Evolutionary conservation across 2,329 filamentous ascomycete genomes (phyloP).

Genomic region (Biscogniauxia marginata): DNA sequence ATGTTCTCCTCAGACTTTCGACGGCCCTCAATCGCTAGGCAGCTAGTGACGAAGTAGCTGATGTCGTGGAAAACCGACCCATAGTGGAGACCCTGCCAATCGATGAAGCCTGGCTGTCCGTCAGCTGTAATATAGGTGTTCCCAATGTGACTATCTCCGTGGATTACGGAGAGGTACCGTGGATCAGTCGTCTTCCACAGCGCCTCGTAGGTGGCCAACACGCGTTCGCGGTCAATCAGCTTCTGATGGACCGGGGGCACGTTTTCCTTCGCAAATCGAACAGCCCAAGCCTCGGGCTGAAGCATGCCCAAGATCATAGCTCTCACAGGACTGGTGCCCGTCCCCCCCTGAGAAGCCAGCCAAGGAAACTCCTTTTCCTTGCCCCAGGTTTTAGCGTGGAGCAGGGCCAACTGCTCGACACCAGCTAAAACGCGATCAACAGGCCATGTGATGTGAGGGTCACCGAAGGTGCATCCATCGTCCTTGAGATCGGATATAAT

Average conservation of each 20-base stretch:
- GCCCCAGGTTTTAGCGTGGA: no score
- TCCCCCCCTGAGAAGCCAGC: constrained; percentile 25
- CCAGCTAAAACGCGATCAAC: constrained; percentile 14
- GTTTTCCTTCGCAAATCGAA: no score
- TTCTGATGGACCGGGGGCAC: no score
- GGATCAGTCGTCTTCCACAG: constrained; percentile 26
- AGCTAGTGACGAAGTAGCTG: constrained; percentile 29
- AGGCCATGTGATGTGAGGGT: constrained; percentile 9
- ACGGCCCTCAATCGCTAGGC: constrained; percentile 30
- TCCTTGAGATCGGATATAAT: constrained; percentile 12
- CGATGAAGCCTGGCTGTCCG: constrained; percentile 28
- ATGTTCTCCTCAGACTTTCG: constrained; percentile 29
- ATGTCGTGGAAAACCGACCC: constrained; percentile 34
- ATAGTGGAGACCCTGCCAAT: constrained; percentile 32
- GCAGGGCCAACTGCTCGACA: constrained; percentile 30
- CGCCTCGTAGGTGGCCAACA: no score
- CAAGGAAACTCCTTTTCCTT: constrained; percentile 15
- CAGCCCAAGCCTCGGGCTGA: no score
- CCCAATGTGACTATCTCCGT: constrained; percentile 32
- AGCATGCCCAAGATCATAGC: constrained; percentile 10
- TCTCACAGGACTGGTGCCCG: no score
- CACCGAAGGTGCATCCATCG: constrained; percentile 9
- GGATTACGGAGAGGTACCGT: constrained; percentile 27
- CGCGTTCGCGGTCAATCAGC: no score
- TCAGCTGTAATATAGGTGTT: constrained; percentile 28